Evolutionary conservation across 495 filamentous ascomycete species (phyloP).

Genomic region (Penicillium lagena): DNA sequence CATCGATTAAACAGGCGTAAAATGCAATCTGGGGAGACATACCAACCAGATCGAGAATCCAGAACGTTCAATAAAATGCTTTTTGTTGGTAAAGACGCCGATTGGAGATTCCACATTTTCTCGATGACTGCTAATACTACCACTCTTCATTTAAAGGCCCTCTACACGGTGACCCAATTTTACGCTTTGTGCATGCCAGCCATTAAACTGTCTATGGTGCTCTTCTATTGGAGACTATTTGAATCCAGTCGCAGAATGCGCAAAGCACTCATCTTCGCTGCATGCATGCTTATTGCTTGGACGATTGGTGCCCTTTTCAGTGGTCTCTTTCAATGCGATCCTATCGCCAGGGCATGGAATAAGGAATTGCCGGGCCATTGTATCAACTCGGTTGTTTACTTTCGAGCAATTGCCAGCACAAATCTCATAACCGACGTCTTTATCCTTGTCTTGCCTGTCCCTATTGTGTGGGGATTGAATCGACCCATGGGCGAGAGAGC

Average conservation of each 20-base stretch:
- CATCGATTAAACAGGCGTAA: neutral
- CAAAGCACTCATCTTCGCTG: neutral
- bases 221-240: neutral
- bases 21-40: neutral
- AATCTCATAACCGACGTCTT: constrained; percentile 24
- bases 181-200: neutral
- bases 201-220: neutral
- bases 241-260: neutral
- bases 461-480: constrained; percentile 17
- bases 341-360: constrained; percentile 8
- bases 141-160: neutral
- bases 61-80: neutral
- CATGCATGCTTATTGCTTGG: neutral
- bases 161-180: neutral
- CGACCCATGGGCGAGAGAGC: constrained; percentile 18
- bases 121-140: neutral
- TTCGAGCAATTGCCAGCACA: constrained; percentile 5
- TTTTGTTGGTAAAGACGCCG: neutral
- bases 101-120: no score
- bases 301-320: constrained; percentile 5
- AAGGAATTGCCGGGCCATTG: constrained; percentile 2
- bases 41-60: neutral
- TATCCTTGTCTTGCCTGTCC: constrained; percentile 21
- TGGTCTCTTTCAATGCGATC: constrained; percentile 10
- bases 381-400: neutral